A percentile compares a stretch with the other conserved stretches of the same genome.
Conservation (phyloP, 1,284 basidiomycete genomes). For the Trametes polyzona region DNA sequence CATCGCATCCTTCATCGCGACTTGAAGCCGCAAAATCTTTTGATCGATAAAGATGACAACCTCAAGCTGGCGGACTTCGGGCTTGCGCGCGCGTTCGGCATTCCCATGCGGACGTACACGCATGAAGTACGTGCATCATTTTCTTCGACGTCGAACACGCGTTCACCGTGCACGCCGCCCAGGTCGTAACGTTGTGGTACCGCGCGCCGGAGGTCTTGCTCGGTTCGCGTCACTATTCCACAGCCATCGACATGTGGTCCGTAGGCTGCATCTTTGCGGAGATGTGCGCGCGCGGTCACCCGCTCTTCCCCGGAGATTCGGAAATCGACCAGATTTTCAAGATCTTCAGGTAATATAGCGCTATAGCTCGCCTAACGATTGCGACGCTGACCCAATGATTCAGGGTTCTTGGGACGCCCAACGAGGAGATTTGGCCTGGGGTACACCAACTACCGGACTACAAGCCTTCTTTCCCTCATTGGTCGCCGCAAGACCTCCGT, state of each 20-base stretch:
- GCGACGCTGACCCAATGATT: background rate
- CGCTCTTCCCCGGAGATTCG: constrained; percentile 97
- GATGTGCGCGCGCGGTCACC: constrained; percentile 87
- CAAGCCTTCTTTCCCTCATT: constrained; percentile 96
- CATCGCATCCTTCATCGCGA: constrained; percentile 97
- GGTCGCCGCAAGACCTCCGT: constrained; percentile 75
- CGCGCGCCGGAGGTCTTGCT: constrained; percentile 96
- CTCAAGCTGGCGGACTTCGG: constrained; percentile 98
- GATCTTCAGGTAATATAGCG: constrained; percentile 84
- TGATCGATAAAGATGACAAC: constrained; percentile 91
- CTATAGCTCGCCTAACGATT: background rate
- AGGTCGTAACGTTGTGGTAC: constrained; percentile 99
- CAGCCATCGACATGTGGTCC: constrained; percentile 98
- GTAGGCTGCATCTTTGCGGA: constrained; percentile 95
- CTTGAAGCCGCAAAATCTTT: constrained; percentile 96
- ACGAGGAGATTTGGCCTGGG: constrained; percentile 92
- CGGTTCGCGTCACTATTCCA: constrained; percentile 94
- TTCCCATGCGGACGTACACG: constrained; percentile 96
- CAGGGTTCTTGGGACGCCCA: constrained; percentile 94
- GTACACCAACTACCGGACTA: constrained; percentile 92
- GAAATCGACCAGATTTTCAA: constrained; percentile 99
- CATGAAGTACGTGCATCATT: constrained; percentile 75
- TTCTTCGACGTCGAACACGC: background rate
- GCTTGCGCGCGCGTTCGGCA: constrained; percentile 95
- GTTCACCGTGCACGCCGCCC: background rate